Percentiles rank a stretch among this genome's conserved stretches.
Conservation (phyloP, 2,329 filamentous ascomycete species). For the Coniella vitis region DNA sequence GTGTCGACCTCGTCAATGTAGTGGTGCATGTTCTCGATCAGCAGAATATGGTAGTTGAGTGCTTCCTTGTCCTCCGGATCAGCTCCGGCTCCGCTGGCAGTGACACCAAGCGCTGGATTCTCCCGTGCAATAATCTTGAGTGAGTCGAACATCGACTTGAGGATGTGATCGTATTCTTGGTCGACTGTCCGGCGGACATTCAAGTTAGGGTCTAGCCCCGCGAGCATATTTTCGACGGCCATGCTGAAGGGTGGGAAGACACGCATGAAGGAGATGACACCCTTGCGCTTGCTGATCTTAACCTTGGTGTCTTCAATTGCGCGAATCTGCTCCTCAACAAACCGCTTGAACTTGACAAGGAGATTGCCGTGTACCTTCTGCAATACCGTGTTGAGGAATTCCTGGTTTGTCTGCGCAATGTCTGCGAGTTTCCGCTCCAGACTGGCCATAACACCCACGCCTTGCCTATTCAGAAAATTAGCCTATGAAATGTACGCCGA, state of each 20-base stretch:
- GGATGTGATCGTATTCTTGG: constrained; percentile 78
- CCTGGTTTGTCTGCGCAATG: constrained; percentile 85
- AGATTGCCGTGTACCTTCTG: constrained; percentile 73
- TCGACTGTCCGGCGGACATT: constrained; percentile 73
- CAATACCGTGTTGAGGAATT: constrained; percentile 72
- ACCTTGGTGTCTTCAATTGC: constrained; percentile 98
- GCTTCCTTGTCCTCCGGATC: constrained; percentile 88
- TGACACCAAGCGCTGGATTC: constrained; percentile 47
- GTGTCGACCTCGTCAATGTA: constrained; percentile 87
- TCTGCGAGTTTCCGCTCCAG: constrained; percentile 74
- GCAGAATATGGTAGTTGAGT: constrained; percentile 91
- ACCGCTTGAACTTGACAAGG: constrained; percentile 72
- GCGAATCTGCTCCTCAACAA: constrained; percentile 89
- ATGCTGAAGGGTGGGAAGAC: constrained; percentile 84
- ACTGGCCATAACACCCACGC: constrained; percentile 74
- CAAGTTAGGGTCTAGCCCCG: constrained; percentile 47
- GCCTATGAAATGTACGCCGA: background rate
- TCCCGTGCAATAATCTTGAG: constrained; percentile 85
- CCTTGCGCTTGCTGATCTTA: constrained; percentile 97
- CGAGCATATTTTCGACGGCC: constrained; percentile 77
- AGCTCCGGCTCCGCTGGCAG: constrained; percentile 25
- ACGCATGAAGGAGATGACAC: constrained; percentile 90
- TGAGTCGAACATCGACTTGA: constrained; percentile 95
- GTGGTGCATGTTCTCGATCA: constrained; percentile 99
- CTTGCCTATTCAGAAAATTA: constrained; percentile 54